These are phyloP conservation scores for Pleurotus giganteus DNA, from an alignment of 768 basidiomycete genomes.

Conservation along the genomic window DNA sequence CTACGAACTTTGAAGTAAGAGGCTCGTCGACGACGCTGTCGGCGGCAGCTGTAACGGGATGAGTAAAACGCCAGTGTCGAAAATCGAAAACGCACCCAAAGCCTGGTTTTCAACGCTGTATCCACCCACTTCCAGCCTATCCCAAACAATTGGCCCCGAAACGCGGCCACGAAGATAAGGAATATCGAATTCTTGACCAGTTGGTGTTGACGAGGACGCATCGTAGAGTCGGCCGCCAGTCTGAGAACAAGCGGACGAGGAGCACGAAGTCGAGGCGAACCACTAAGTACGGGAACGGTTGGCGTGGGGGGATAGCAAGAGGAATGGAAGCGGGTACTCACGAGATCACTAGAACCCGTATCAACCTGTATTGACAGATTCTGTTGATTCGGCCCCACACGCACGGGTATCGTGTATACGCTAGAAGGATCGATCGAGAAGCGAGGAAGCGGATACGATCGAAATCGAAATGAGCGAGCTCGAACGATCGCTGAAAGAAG, in stretches of 20 bases:
- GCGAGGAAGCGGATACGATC: neutral
- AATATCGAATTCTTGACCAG: constrained; percentile 46
- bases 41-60: constrained; percentile 50
- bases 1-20: constrained; percentile 53
- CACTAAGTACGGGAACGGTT: constrained; percentile 45
- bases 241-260: constrained; percentile 47
- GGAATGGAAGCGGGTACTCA: constrained; percentile 29
- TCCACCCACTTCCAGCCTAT: constrained; percentile 57
- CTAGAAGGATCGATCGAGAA: constrained; percentile 30
- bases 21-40: constrained; percentile 52
- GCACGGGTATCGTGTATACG: constrained; percentile 61
- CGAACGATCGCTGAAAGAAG: constrained; percentile 2
- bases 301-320: neutral
- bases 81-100: constrained; percentile 44
- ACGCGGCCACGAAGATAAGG: constrained; percentile 60
- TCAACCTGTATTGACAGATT: constrained; percentile 70
- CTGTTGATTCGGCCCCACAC: constrained; percentile 49
- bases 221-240: constrained; percentile 54
- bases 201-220: constrained; percentile 42
- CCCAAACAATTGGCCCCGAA: constrained; percentile 68
- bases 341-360: constrained; percentile 80
- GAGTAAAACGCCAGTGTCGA: neutral
- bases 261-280: constrained; percentile 69
- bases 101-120: constrained; percentile 69
- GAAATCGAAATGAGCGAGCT: constrained; percentile 3